Conservation (phyloP, 1,139 yeast species). For the Meyerozyma guilliermondii region DNA sequence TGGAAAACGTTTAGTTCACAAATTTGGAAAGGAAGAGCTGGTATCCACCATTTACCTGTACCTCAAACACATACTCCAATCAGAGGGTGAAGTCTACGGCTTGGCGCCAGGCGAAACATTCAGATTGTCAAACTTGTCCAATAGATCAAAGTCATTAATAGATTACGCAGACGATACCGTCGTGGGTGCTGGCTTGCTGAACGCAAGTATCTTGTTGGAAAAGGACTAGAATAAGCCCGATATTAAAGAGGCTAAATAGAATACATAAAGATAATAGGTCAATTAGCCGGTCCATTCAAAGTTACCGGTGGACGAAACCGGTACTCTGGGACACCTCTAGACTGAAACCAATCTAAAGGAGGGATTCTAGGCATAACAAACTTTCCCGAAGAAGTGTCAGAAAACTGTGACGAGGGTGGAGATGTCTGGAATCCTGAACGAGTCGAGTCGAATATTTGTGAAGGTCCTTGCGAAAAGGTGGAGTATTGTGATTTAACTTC, state of each 20-base stretch:
- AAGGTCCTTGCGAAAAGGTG: neutral
- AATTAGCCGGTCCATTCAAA: neutral
- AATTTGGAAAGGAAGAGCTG: conserved; percentile 52
- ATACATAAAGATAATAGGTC: neutral
- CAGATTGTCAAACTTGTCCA: conserved; percentile 54
- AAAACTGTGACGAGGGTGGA: neutral
- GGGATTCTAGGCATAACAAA: neutral
- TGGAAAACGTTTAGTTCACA: conserved; percentile 77
- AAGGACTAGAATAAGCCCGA: conserved; percentile 9
- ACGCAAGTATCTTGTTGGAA: conserved; percentile 77
- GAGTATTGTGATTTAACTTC: neutral
- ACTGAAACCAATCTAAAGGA: conserved; percentile 1
- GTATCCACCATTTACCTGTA: conserved; percentile 39
- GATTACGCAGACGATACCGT: conserved; percentile 55
- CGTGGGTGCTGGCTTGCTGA: conserved; percentile 73
- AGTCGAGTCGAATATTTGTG: neutral
- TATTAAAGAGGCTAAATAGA: neutral
- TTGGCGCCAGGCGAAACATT: conserved; percentile 34
- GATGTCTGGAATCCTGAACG: neutral
- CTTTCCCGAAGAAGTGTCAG: neutral
- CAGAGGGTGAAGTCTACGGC: conserved; percentile 43
- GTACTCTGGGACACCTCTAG: neutral
- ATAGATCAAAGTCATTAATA: conserved; percentile 62
- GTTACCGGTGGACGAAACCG: neutral
- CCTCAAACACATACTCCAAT: conserved; percentile 56